Conservation (phyloP, 1,284 basidiomycete genomes). For the Rhodofomes roseus region DNA sequence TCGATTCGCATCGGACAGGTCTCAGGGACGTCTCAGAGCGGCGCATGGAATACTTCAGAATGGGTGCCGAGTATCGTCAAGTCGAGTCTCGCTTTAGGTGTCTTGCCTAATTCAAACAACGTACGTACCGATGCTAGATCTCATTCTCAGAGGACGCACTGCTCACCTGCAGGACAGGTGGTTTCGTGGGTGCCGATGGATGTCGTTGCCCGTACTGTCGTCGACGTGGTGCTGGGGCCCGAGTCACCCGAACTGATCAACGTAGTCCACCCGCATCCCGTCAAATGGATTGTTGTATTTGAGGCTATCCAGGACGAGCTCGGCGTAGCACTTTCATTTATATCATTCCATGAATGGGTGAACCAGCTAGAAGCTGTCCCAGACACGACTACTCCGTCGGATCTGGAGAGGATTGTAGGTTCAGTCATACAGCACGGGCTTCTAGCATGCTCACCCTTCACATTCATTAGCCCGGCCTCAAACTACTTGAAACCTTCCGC, state of each 20-base stretch:
- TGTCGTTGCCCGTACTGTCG: constrained; percentile 18
- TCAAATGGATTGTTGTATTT: constrained; percentile 16
- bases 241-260: constrained; percentile 20
- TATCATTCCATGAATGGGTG: constrained; percentile 21
- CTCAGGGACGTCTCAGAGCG: constrained; percentile 30
- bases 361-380: constrained; percentile 6
- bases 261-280: constrained; percentile 26
- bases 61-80: constrained; percentile 43
- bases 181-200: constrained; percentile 25
- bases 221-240: constrained; percentile 20
- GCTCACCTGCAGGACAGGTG: constrained; percentile 1
- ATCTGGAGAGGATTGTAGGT: constrained; percentile 11
- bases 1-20: constrained; percentile 42
- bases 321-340: constrained; percentile 12
- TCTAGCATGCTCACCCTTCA: neutral
- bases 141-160: too few relatives aligned
- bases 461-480: constrained; percentile 4
- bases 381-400: constrained; percentile 1
- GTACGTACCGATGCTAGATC: constrained; percentile 16
- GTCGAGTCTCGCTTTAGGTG: constrained; percentile 27
- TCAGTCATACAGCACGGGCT: too few relatives aligned
- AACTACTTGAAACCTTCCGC: constrained; percentile 7
- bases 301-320: constrained; percentile 16
- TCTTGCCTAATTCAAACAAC: constrained; percentile 22
- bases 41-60: constrained; percentile 41